phyloP scores from a whole-genome alignment of 2,329 filamentous ascomycete species.

The Penicillium hesseltinei region DNA sequence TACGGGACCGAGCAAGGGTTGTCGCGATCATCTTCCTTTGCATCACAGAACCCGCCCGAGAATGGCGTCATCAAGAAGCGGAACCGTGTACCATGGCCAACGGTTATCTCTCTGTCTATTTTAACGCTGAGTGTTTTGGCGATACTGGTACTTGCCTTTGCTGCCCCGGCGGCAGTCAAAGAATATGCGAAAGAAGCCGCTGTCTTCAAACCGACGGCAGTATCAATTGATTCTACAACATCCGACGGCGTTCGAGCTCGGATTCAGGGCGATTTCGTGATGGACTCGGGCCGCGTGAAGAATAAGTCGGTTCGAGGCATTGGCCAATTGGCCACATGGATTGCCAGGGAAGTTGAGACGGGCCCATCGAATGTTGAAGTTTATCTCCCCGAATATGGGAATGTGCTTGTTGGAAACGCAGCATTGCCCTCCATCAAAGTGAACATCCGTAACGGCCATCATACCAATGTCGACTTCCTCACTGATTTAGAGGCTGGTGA shows the following conservation, averaged over 20 bases:
- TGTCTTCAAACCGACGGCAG: conserved; percentile 75
- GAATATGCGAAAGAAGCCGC: conserved; percentile 82
- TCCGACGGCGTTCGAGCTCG: conserved; percentile 72
- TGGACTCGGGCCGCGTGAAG: conserved; percentile 74
- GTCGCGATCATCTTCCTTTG: conserved; percentile 20
- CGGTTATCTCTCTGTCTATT: conserved; percentile 67
- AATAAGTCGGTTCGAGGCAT: conserved; percentile 70
- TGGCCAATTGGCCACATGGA: conserved; percentile 74
- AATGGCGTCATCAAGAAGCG: conserved; percentile 20
- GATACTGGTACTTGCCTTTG: conserved; percentile 76
- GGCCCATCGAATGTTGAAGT: conserved; percentile 71
- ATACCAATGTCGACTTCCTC: conserved; percentile 75
- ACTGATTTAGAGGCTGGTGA: conserved; percentile 74
- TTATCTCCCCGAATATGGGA: conserved; percentile 77
- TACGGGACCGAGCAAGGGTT: conserved; percentile 32
- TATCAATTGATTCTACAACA: conserved; percentile 85
- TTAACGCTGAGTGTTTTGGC: conserved; percentile 62
- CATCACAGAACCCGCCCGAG: conserved; percentile 21
- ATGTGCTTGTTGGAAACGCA: conserved; percentile 74
- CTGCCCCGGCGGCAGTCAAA: conserved; percentile 75
- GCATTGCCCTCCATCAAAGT: conserved; percentile 72
- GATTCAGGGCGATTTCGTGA: conserved; percentile 75
- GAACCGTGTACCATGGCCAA: conserved; percentile 65
- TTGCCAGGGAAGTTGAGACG: conserved; percentile 73
- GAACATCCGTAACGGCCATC: conserved; percentile 72